Conservation (phyloP, 345 rosid genomes). For the Populus davidiana region DNA sequence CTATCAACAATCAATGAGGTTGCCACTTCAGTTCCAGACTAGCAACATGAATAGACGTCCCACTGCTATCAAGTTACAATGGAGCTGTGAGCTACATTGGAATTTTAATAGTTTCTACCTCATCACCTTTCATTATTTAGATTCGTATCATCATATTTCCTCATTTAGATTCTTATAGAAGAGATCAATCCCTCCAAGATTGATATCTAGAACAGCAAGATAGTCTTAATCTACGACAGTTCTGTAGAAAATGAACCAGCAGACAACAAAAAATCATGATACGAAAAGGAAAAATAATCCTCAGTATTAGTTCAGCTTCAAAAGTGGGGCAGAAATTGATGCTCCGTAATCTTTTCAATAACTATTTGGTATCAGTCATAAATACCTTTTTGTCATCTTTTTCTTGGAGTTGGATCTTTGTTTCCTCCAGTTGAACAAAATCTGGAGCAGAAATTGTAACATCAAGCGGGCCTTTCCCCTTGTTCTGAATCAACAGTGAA, state of each 20-base stretch:
- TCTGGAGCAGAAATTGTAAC: constrained; percentile 59
- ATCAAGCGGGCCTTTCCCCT: constrained; percentile 43
- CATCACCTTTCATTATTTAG: neutral
- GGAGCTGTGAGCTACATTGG: neutral
- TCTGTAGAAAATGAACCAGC: neutral
- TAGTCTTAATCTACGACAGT: neutral
- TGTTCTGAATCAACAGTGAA: constrained; percentile 68
- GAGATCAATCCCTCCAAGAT: neutral
- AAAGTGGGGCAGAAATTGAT: neutral
- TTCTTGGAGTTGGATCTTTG: constrained; percentile 44
- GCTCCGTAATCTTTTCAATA: constrained; percentile 5
- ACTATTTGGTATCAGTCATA: neutral
- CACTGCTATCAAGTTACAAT: neutral
- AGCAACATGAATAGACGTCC: neutral
- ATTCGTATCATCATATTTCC: neutral
- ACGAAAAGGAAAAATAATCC: no score
- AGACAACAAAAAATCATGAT: neutral
- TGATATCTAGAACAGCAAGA: neutral
- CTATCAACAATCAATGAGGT: neutral
- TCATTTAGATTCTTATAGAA: neutral
- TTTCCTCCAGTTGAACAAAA: constrained; percentile 44
- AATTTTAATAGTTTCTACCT: no score
- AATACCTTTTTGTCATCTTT: constrained; percentile 53
- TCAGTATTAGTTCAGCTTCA: neutral
- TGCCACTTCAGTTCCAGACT: neutral